Evolutionary conservation across 2,329 filamentous ascomycete genomes (phyloP).

Genomic region (Colletotrichum sp.): DNA sequence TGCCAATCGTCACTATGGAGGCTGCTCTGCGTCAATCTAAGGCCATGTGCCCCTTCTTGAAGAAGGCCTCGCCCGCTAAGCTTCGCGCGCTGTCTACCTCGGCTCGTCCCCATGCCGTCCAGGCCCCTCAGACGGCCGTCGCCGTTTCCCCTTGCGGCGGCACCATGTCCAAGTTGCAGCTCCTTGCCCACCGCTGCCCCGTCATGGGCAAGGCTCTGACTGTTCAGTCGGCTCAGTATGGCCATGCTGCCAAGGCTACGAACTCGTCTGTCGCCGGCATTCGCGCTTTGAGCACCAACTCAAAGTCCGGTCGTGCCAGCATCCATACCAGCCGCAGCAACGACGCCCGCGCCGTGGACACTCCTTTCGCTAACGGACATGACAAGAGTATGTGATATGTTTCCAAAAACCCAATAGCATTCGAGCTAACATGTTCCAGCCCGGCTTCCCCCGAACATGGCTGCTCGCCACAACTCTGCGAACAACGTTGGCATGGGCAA

Average conservation of each 20-base stretch:
- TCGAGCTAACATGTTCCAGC: constrained; percentile 31
- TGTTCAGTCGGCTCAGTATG: constrained; percentile 72
- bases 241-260: constrained; percentile 44
- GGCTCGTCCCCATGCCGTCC: constrained; percentile 46
- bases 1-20: constrained; percentile 70
- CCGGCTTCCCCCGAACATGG: constrained; percentile 37
- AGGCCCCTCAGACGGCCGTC: constrained; percentile 51
- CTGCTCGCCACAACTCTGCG: constrained; percentile 31
- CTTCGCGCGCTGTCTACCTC: constrained; percentile 87
- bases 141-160: constrained; percentile 81
- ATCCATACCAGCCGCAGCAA: constrained; percentile 82
- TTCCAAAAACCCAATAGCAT: neutral
- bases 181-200: constrained; percentile 92
- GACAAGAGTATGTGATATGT: constrained; percentile 52
- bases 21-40: constrained; percentile 92
- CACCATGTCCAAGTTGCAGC: constrained; percentile 96
- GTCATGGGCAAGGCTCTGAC: constrained; percentile 98
- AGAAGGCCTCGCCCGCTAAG: constrained; percentile 89
- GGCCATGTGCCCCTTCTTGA: constrained; percentile 96
- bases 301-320: constrained; percentile 67
- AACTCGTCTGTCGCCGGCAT: constrained; percentile 52
- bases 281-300: constrained; percentile 55
- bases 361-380: constrained; percentile 50
- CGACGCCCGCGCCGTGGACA: constrained; percentile 79
- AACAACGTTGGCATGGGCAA: constrained; percentile 24